phyloP scores from a whole-genome alignment of 331 rosid species.

The Ulmus americana region DNA sequence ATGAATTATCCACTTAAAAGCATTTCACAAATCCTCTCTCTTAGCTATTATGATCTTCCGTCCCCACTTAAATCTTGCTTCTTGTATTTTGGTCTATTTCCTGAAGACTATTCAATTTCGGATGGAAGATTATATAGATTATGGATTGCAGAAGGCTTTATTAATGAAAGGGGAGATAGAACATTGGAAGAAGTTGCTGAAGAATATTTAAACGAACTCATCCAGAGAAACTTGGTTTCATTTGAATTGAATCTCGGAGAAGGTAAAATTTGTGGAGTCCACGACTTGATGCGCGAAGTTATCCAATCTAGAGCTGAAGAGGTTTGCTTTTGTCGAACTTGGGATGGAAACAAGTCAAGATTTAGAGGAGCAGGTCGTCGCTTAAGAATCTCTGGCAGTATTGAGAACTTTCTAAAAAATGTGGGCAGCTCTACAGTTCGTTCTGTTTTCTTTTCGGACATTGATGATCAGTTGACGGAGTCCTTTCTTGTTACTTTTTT shows the following conservation, averaged over 20 bases:
- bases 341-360: too few species aligned
- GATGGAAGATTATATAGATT: background rate
- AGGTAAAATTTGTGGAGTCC: background rate
- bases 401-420: background rate
- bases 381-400: too few species aligned
- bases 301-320: background rate
- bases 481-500: background rate
- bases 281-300: constrained; percentile 1
- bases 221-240: constrained; percentile 3
- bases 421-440: background rate
- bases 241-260: background rate
- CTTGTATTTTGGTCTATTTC: constrained; percentile 17
- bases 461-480: background rate
- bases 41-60: too few species aligned
- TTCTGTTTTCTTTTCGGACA: constrained; percentile 5
- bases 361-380: too few species aligned
- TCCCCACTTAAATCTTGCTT: constrained; percentile 10
- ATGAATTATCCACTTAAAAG: too few species aligned
- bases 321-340: too few species aligned
- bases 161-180: constrained; percentile 9
- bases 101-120: background rate
- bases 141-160: constrained; percentile 20
- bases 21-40: too few species aligned
- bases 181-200: constrained; percentile 18
- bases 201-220: constrained; percentile 10